Evolutionary conservation across 2,329 filamentous ascomycete species (phyloP).

Genomic region (Colletotrichum cereale): DNA sequence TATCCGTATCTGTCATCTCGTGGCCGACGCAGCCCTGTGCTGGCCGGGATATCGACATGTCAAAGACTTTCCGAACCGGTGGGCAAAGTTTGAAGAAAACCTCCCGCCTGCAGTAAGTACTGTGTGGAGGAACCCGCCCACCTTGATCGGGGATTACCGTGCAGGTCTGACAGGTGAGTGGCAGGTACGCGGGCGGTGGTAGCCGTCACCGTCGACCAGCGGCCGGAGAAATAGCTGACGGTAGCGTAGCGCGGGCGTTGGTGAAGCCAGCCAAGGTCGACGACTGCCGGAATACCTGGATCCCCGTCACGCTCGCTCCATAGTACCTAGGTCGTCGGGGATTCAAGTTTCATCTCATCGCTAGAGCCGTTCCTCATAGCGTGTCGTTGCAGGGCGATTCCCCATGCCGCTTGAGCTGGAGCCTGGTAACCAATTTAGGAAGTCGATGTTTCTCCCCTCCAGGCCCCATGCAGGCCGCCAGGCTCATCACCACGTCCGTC

Average conservation of each 20-base stretch:
- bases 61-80: not conserved
- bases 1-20: conserved; percentile 1
- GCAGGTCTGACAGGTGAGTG: conserved; percentile 37
- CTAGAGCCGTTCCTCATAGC: conserved; percentile 35
- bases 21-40: conserved; percentile 15
- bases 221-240: conserved; percentile 20
- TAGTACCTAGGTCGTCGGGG: conserved; percentile 2
- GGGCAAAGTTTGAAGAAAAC: conserved; percentile 17
- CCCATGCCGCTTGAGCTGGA: conserved; percentile 15
- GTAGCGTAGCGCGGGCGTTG: conserved; percentile 22
- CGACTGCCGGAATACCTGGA: conserved; percentile 38
- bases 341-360: conserved; percentile 39
- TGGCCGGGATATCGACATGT: not conserved
- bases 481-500: conserved; percentile 9
- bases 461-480: conserved; percentile 20
- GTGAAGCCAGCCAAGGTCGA: conserved; percentile 26
- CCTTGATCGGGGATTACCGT: conserved; percentile 33
- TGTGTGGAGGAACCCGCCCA: conserved; percentile 29
- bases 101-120: conserved; percentile 17
- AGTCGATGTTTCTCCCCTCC: conserved; percentile 23
- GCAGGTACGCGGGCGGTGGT: conserved; percentile 18
- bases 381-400: conserved; percentile 37
- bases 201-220: conserved; percentile 19
- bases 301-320: conserved; percentile 16
- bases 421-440: conserved; percentile 13